Evolutionary conservation across 108 stramenopile genomes (phyloP).

Genomic region (Licmophora abbreviata): DNA sequence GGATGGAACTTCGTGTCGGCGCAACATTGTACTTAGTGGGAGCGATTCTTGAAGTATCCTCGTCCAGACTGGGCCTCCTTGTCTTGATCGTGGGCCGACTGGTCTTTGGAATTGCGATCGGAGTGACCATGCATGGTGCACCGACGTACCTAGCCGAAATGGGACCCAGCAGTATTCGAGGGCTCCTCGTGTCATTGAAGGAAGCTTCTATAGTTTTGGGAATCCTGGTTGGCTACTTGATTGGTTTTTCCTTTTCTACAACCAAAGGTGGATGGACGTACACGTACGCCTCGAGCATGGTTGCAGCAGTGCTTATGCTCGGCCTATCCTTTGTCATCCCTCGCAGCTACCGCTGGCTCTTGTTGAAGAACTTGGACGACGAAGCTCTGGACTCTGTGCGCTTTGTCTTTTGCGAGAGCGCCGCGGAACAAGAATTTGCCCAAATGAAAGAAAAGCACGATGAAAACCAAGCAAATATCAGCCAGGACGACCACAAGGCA

Average conservation of each 20-base stretch:
- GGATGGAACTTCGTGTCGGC: conserved; percentile 54
- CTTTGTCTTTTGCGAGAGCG: conserved; percentile 14
- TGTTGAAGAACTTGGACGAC: conserved; percentile 1
- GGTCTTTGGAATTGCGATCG: conserved; percentile 59
- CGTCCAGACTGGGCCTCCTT: conserved; percentile 27
- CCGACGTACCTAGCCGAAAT: conserved; percentile 81
- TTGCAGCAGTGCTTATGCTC: conserved; percentile 7
- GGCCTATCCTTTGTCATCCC: conserved; percentile 5
- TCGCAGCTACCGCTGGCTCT: conserved; percentile 14
- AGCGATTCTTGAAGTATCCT: conserved; percentile 22
- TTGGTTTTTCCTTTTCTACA: conserved; percentile 48
- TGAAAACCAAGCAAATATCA: conserved; percentile 2
- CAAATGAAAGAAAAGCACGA: neutral
- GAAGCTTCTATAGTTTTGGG: conserved; percentile 78
- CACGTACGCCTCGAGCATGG: conserved; percentile 12
- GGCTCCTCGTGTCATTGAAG: conserved; percentile 59
- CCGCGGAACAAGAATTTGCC: neutral
- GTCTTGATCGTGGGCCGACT: conserved; percentile 38
- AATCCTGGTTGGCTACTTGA: conserved; percentile 53
- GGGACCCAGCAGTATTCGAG: conserved; percentile 48
- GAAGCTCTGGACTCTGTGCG: conserved; percentile 23
- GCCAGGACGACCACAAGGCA: neutral
- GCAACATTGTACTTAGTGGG: conserved; percentile 52
- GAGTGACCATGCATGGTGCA: conserved; percentile 67
- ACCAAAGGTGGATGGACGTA: conserved; percentile 20